Base-by-base conservation (phyloP, 129 eudicot genomes). In the Centella asiatica region DNA sequence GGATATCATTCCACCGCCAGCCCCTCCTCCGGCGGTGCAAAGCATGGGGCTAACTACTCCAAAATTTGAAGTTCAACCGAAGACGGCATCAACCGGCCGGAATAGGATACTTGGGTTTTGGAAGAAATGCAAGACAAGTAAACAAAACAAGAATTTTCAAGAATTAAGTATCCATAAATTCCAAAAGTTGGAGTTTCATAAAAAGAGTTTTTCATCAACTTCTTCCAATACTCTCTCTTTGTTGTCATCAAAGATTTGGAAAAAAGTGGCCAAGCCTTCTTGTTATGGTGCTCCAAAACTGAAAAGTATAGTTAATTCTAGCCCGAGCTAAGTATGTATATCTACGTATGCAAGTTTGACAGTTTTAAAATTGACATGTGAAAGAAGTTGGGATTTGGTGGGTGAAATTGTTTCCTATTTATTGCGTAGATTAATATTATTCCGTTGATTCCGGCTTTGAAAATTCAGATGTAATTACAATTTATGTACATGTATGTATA, bases 1-100 rank as follows among this genome's bases (percentile, higher is more conserved):
- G 45, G 46, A 57, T 10, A 34, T 11, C 1, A 11, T 57, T 34
- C 63, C 63, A 4, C 63, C 63, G 1, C 63, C 63, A 29, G 34
- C 45, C 22, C 63, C 46, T 34, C 63, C 63, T 19, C 63, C 63
- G 20, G 63, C 63, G 3, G 63, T 34, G 36, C 63, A 22, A 20
- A 34, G 63, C 63, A 19, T 34, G 46, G 63, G 63, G 36, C 46
- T 57, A 34, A 4, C 45, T 1, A 57, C 44, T 0, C 63, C 46
- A 29, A 24, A 44, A 4, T 45, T 4, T 14, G 28, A 13, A 34
- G 4, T 57, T 1, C 46, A 57, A 57, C 22, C 45, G 3, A 28
- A 57, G 2, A 28, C 10, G 46, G 46, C n/a, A 17, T 14, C 46
- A 11, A 13, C 46, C 19, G 11, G 1, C n/a, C 57, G 15, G 22